Base-by-base conservation (phyloP, 2,329 filamentous ascomycete species). In the Thelonectria discophora region DNA sequence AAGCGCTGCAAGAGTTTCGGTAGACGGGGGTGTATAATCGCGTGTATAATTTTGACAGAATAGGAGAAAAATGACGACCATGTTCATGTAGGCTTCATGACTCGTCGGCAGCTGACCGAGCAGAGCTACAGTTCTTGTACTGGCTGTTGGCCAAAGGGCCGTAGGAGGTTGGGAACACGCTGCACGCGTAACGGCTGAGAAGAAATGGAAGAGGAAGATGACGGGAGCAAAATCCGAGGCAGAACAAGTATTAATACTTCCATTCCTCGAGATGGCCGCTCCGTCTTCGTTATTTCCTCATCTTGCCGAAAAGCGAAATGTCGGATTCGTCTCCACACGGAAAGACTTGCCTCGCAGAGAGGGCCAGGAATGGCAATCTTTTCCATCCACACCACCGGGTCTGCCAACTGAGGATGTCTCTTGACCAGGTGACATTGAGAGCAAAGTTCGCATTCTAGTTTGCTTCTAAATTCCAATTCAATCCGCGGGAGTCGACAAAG, bases 1-100 rank as follows among this genome's bases (percentile, higher is more conserved):
- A 64, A 6, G 52, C 52, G 1, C 20, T 70, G 0, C 61, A 45
- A 10, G 13, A 18, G 8, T 45, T 65, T 12, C n/a, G 50, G 17
- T 63, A 43, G 42, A 42, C 18, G 17, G 6, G 6, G 21, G 21
- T 24, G 21, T 24, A 3, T 24, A 6, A 24, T 24, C 21, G 21
- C 17, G 7, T 30, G 20, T 32, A 43, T 12, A 46, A 24, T 7
- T 17, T 17, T 6, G 12, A 8, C 8, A 30, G 27, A 37, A 37
- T 4, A 37, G 15, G 34, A 3, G 34, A 37, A 15, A 37, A 15
- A 6, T 3, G 15, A 13, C 15, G 6, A 12, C 15, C 11, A 12
- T n/a, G n/a, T n/a, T n/a, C n/a, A n/a, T n/a, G n/a, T n/a, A 37
- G 21, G 21, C 6, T 24, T 24, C 21, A 24, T 24, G 21, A 6